These are phyloP conservation scores for Glarea lozoyensis DNA, from an alignment of 495 filamentous ascomycete genomes.

Conservation along the genomic window DNA sequence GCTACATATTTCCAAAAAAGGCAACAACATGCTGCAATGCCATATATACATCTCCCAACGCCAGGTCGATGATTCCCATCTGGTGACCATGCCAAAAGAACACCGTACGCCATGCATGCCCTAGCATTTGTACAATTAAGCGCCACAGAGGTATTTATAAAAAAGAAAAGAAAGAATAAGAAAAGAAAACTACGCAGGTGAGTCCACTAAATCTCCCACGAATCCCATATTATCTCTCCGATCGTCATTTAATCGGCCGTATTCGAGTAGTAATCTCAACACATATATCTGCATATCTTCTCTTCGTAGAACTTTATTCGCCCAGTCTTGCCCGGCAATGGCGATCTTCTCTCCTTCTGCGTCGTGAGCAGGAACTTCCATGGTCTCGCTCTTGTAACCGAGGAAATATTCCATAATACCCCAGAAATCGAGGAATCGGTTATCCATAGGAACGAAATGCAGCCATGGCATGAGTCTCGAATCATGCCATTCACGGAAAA, in stretches of 20 bases:
- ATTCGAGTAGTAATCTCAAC: conserved; percentile 60
- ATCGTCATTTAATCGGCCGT: conserved; percentile 58
- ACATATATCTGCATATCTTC: conserved; percentile 71
- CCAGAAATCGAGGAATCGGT: conserved; percentile 65
- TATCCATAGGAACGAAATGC: conserved; percentile 83
- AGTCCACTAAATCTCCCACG: conserved; percentile 35
- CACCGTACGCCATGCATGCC: too few relatives aligned
- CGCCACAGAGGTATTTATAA: too few relatives aligned
- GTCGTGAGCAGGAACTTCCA: conserved; percentile 40
- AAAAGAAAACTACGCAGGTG: background rate
- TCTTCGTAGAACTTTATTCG: conserved; percentile 53
- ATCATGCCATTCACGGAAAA: conserved; percentile 73
- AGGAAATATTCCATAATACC: conserved; percentile 75
- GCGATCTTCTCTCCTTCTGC: conserved; percentile 53
- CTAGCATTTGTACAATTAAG: too few relatives aligned
- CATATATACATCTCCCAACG: too few relatives aligned
- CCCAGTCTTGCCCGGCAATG: conserved; percentile 54
- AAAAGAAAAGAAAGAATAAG: background rate
- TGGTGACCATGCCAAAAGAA: too few relatives aligned
- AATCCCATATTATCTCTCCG: conserved; percentile 57
- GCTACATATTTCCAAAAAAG: too few relatives aligned
- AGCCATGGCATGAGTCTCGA: conserved; percentile 59
- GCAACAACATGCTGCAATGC: too few relatives aligned
- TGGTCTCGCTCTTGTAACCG: conserved; percentile 36
- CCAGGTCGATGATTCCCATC: too few relatives aligned